Evolutionary conservation across 2,329 filamentous ascomycete genomes (phyloP), one percentile per base, ranked within the genome.

Genomic region (Cryphonectria naterciae): DNA sequence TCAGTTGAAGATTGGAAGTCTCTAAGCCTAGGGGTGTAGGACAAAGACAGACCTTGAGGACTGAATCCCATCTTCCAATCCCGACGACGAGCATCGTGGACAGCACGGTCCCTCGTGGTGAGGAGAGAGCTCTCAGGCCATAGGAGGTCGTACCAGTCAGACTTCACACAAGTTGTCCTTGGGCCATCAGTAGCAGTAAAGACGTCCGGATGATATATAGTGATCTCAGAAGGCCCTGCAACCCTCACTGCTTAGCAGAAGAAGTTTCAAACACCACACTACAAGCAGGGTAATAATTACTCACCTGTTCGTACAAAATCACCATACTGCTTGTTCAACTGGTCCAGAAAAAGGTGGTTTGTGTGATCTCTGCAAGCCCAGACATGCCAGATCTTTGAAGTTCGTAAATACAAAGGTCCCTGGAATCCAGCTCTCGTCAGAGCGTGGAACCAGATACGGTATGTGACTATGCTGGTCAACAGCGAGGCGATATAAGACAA

Each of bases 341-440:
- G n/a, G 19, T 75, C 71, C 39, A 77, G 63, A 2, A 77, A 68
- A 17, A 72, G 46, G 35, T 77, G 74, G 49, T 78, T 77, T 43
- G 69, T 73, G 17, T 74, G 76, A 58, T 72, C 75, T 76, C 65
- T 74, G 72, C 22, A 72, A 58, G 64, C 70, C 74, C 73, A 78
- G 4, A 81, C 71, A 46, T 79, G 77, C 76, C 81, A 82, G 3
- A 82, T 74, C 65, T 83, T 83, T 58, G 54, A 58, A 1, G 25
- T 58, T 35, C 54, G 54, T 15, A 58, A 28, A 25, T 56, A 32
- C 6, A 17, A 19, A 58, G 54, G 54, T 32, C 54, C 54, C 4
- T 32, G 19, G 54, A 58, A 58, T 8, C 54, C 54, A 32, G 28
- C 54, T 35, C 32, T 58, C 15, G 54, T 19, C 15, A 58, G 28